Percentiles rank a stretch among this genome's conserved stretches.
Evolutionary conservation across 306 rosid genomes (phyloP).

Genomic region (Dryas octopetala): DNA sequence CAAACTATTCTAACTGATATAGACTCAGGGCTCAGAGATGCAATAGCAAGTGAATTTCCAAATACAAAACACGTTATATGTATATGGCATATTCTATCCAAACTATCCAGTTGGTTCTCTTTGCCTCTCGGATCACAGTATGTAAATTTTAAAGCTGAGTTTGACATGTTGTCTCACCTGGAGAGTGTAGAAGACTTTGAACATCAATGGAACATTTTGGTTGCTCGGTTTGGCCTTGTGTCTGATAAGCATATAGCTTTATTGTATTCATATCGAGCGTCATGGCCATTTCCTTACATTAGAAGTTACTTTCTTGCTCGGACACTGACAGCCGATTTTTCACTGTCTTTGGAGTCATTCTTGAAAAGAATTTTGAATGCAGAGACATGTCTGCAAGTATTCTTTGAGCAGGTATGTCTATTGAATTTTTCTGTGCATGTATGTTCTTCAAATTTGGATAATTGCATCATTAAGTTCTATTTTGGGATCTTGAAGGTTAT

Average conservation of each 20-base stretch:
- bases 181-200: constrained; percentile 61
- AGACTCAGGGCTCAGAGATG: constrained; percentile 57
- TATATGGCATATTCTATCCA: constrained; percentile 56
- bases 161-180: constrained; percentile 54
- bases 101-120: constrained; percentile 62
- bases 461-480: neutral
- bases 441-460: neutral
- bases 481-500: constrained; percentile 38
- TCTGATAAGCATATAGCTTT: constrained; percentile 55
- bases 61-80: constrained; percentile 55
- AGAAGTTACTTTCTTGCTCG: constrained; percentile 56
- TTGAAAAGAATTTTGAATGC: constrained; percentile 42
- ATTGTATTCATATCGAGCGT: constrained; percentile 44
- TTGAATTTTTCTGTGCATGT: neutral
- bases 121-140: constrained; percentile 47
- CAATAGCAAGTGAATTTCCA: constrained; percentile 54
- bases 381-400: constrained; percentile 48
- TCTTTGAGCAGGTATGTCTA: constrained; percentile 56
- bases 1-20: constrained; percentile 60
- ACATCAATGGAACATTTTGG: constrained; percentile 57
- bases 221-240: constrained; percentile 54
- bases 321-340: constrained; percentile 52
- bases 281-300: constrained; percentile 49
- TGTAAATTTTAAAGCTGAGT: constrained; percentile 53
- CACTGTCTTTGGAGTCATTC: constrained; percentile 44